phyloP scores from a whole-genome alignment of 2,329 filamentous ascomycete genomes.

The Colletotrichum sp. region DNA sequence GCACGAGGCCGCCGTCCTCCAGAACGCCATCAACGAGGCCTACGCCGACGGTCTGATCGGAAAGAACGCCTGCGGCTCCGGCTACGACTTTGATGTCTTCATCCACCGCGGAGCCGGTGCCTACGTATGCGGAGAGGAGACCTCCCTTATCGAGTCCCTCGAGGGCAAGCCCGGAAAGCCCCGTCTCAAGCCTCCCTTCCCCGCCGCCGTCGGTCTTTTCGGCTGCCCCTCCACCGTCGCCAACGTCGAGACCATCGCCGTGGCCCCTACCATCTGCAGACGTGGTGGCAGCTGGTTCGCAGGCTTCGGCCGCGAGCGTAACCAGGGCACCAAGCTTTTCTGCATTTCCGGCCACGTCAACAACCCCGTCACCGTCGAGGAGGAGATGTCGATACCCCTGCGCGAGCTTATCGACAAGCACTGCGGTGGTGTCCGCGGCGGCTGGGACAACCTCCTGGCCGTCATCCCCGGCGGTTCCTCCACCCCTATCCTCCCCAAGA shows the following conservation, averaged over 20 bases:
- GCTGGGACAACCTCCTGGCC: conserved; percentile 97
- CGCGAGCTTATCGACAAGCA: conserved; percentile 97
- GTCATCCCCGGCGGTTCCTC: conserved; percentile 97
- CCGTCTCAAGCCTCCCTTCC: conserved; percentile 97
- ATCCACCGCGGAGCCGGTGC: conserved; percentile 96
- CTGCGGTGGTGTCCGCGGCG: conserved; percentile 93
- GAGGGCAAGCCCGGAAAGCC: conserved; percentile 99
- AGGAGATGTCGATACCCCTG: conserved; percentile 98
- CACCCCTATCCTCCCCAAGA: conserved; percentile 91
- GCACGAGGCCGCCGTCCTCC: conserved; percentile 90
- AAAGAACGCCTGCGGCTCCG: conserved; percentile 96
- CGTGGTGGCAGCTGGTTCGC: conserved; percentile 94
- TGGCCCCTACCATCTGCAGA: conserved; percentile 93
- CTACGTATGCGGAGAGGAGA: conserved; percentile 98
- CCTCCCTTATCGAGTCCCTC: conserved; percentile 94
- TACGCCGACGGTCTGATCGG: conserved; percentile 94
- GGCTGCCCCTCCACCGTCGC: conserved; percentile 97
- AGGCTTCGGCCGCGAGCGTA: conserved; percentile 91
- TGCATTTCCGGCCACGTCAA: conserved; percentile 99
- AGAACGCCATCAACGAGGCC: conserved; percentile 96
- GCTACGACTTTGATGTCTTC: conserved; percentile 98
- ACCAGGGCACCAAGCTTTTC: conserved; percentile 96
- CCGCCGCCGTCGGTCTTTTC: conserved; percentile 94
- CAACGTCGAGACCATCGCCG: conserved; percentile 96
- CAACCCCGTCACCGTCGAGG: conserved; percentile 96